Evolutionary conservation across 805 yeast genomes (phyloP), one percentile per base, ranked within the genome.

Genomic region (Candida alai): DNA sequence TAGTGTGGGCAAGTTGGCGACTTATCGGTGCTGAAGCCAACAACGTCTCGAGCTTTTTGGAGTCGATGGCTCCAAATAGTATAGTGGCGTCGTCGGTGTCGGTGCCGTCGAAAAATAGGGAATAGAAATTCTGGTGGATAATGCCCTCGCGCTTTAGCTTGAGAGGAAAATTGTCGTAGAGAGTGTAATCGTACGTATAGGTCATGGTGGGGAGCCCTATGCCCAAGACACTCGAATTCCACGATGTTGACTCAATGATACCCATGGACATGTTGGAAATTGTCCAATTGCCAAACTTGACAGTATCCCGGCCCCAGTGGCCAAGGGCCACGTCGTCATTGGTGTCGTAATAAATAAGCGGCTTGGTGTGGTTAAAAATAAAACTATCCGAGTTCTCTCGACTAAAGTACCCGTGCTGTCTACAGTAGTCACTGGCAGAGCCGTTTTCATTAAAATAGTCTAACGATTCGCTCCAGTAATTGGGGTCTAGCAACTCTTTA

Each of bases 221-320:
- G 19, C 89, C 88, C 28, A 84, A 56, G 18, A 85, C 89, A 36
- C 94, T 90, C 38, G 70, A 58, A 6, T 75, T 54, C 4, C 88
- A 76, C 42, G 76, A 74, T 1, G 86, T 74, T 21, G 57, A 54
- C 49, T 76, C 76, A 3, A 84, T 90, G 13, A 86, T 76, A 2
- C 94, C 96, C 53, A 88, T 72, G 5, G 85, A 74, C 24, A 28
- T 19, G 2, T 8, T n/a, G 13, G 12, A 10, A 11, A 28, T 17
- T 17, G 13, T 9, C 13, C 13, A 13, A 18, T 17, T 17, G 13
- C 20, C 31, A n/a, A n/a, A n/a, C n/a, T n/a, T n/a, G n/a, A n/a
- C n/a, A n/a, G n/a, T n/a, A n/a, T n/a, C n/a, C n/a, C n/a, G n/a
- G n/a, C n/a, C n/a, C n/a, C n/a, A n/a, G n/a, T n/a, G n/a, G 17